A percentile compares a stretch with the other conserved stretches of the same genome.
These are phyloP conservation scores for Erodium moschatum DNA, from an alignment of 441 rosid species.

Conservation along the genomic window DNA sequence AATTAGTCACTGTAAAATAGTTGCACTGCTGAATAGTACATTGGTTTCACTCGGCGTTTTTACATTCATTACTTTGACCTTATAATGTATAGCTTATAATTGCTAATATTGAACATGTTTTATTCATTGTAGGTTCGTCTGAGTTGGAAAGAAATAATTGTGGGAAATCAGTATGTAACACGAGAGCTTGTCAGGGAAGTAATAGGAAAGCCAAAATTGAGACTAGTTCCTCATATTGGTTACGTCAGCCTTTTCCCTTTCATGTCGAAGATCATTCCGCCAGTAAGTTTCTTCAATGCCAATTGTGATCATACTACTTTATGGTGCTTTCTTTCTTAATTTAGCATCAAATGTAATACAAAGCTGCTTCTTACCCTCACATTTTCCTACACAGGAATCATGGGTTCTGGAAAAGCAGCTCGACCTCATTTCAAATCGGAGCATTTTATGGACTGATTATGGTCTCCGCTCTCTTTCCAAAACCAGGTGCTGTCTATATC, in stretches of 20 bases:
- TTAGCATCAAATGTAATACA: neutral
- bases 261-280: slow-evolving; percentile 71
- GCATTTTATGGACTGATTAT: slow-evolving; percentile 70
- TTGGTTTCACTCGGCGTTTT: no score
- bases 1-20: neutral
- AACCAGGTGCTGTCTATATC: slow-evolving; percentile 47
- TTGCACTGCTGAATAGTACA: neutral
- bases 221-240: slow-evolving; percentile 84
- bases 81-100: no score
- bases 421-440: slow-evolving; percentile 62
- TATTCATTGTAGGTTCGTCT: slow-evolving; percentile 58
- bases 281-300: slow-evolving; percentile 46
- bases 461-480: slow-evolving; percentile 89
- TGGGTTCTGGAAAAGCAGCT: slow-evolving; percentile 89
- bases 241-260: slow-evolving; percentile 95
- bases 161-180: slow-evolving; percentile 42
- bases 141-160: slow-evolving; percentile 60
- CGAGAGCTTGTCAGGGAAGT: slow-evolving; percentile 79
- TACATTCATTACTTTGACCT: no score
- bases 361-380: neutral
- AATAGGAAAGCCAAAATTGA: slow-evolving; percentile 48
- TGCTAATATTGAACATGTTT: slow-evolving; percentile 3
- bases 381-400: slow-evolving; percentile 43
- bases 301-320: neutral
- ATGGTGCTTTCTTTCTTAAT: neutral